phyloP scores from a whole-genome alignment of 73 alveolate genomes.

The Paramecium pentaurelia region DNA sequence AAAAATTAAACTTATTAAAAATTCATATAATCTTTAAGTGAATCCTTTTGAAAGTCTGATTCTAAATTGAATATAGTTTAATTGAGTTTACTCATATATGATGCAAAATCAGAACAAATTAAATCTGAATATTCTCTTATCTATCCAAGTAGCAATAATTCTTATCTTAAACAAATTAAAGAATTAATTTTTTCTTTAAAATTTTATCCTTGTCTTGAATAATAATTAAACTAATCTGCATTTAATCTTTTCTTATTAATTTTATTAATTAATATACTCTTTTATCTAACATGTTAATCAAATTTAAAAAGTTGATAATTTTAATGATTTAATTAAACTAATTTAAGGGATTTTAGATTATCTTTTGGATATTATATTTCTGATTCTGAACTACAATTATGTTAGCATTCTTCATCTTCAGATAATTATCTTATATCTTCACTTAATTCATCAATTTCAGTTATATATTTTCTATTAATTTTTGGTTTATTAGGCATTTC shows the following conservation, averaged over 20 bases:
- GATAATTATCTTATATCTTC: not conserved
- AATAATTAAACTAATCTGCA: not conserved
- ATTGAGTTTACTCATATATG: not conserved
- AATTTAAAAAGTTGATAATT: not conserved
- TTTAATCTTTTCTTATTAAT: not conserved
- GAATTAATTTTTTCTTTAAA: not conserved
- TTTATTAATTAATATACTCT: not conserved
- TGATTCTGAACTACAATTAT: slow-evolving; percentile 12
- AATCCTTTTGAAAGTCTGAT: not conserved
- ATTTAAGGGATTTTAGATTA: not conserved
- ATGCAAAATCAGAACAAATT: not conserved
- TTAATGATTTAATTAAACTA: not conserved
- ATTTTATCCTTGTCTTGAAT: not conserved
- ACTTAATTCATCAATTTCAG: not conserved
- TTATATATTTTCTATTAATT: not conserved
- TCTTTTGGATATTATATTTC: not conserved
- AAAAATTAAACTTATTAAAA: not conserved
- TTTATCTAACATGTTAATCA: not conserved
- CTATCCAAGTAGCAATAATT: not conserved
- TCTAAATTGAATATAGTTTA: not conserved
- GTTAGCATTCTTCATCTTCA: not conserved
- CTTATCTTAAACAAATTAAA: not conserved
- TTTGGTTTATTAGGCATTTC: slow-evolving; percentile 21
- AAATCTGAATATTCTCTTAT: not conserved
- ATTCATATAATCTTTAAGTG: not conserved